Percentiles rank a stretch among this genome's conserved stretches.
These are phyloP conservation scores for Plectosphaerella sp. DNA, from an alignment of 2,329 filamentous ascomycete species.

Conservation along the genomic window DNA sequence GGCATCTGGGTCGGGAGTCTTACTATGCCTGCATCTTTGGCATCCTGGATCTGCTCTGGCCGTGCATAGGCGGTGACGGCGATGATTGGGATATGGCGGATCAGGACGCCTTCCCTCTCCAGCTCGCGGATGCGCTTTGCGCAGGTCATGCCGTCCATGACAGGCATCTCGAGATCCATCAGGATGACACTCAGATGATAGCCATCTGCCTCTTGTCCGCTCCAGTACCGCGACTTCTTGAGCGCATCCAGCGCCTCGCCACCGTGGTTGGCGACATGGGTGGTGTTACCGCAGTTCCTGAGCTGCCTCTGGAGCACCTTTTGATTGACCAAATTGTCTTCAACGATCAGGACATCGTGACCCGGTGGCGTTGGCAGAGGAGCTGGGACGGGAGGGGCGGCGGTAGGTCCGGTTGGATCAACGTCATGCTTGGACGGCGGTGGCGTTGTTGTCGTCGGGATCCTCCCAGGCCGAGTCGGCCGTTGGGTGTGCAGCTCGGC, in stretches of 20 bases:
- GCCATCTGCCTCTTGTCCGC: slow-evolving; percentile 38
- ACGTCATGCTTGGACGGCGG: slow-evolving; percentile 2
- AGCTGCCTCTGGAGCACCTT: slow-evolving; percentile 59
- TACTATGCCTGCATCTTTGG: slow-evolving; percentile 69
- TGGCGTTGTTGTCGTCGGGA: slow-evolving; percentile 4
- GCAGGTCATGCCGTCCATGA: slow-evolving; percentile 78
- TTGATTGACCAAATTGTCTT: slow-evolving; percentile 66
- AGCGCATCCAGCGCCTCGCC: slow-evolving; percentile 57
- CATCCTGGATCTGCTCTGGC: slow-evolving; percentile 67
- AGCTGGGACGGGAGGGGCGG: background rate
- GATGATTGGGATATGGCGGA: slow-evolving; percentile 69
- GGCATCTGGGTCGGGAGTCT: slow-evolving; percentile 24
- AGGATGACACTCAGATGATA: slow-evolving; percentile 62
- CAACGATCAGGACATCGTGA: slow-evolving; percentile 59
- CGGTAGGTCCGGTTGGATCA: background rate
- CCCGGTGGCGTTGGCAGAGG: background rate
- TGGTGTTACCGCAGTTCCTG: slow-evolving; percentile 55
- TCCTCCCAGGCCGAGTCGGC: slow-evolving; percentile 10
- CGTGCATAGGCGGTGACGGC: slow-evolving; percentile 81
- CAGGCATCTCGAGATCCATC: slow-evolving; percentile 81
- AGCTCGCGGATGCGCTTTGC: slow-evolving; percentile 64
- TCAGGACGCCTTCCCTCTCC: slow-evolving; percentile 57
- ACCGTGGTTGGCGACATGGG: slow-evolving; percentile 61
- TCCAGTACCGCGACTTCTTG: slow-evolving; percentile 52
- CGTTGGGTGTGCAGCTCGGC: slow-evolving; percentile 29